These are phyloP conservation scores for Dioscorea alata DNA, from an alignment of 106 monocot genomes.

Conservation along the genomic window DNA sequence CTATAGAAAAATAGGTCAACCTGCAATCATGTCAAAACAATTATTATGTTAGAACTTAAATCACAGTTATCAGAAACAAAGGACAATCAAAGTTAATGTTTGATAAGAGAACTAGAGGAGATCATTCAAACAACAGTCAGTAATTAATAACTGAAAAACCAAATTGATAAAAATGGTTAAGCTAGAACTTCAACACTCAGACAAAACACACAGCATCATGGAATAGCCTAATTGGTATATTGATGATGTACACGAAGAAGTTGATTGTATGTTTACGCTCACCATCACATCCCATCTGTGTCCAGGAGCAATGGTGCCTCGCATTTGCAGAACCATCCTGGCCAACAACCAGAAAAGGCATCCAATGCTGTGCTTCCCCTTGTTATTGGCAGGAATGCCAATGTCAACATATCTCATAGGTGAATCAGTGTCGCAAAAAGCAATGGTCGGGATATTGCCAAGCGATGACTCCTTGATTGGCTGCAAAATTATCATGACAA, in stretches of 20 bases:
- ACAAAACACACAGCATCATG: not conserved
- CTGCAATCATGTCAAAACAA: constrained; percentile 14
- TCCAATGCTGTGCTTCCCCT: constrained; percentile 78
- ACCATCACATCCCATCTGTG: constrained; percentile 91
- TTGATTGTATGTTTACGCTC: not conserved
- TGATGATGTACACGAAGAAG: not conserved
- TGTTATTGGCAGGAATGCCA: constrained; percentile 94
- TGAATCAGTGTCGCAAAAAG: constrained; percentile 81
- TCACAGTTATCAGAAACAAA: no score
- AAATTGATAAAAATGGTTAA: not conserved
- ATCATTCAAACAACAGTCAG: not conserved
- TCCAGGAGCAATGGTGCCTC: constrained; percentile 67
- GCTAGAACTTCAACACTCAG: not conserved
- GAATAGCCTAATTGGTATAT: not conserved
- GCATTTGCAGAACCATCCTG: constrained; percentile 89
- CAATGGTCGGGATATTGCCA: constrained; percentile 91
- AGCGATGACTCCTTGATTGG: constrained; percentile 85
- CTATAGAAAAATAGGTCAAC: constrained; percentile 90
- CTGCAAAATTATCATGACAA: constrained; percentile 21
- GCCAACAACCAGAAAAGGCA: constrained; percentile 93
- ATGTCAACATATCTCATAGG: constrained; percentile 92
- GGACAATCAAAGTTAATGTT: no score
- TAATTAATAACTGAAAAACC: no score
- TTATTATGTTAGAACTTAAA: not conserved
- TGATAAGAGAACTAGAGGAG: no score